Evolutionary conservation across 2,329 filamentous ascomycete species (phyloP).

Genomic region (Xylariaceae sp.): DNA sequence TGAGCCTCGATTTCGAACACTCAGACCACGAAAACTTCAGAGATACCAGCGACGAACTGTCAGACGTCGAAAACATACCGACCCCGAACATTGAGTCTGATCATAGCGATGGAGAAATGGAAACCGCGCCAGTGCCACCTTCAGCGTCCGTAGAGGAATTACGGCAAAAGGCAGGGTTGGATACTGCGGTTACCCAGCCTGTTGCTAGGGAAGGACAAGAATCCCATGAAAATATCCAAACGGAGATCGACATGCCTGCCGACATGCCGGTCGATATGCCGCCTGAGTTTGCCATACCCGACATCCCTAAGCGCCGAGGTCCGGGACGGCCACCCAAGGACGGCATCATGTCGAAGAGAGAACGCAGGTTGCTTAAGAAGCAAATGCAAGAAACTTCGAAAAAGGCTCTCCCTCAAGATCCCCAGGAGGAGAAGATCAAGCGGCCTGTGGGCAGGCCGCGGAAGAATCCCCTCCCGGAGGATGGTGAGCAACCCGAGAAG

Average conservation of each 20-base stretch:
- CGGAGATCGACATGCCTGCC: slow-evolving; percentile 11
- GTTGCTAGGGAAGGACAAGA: slow-evolving; percentile 8
- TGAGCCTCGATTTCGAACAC: slow-evolving; percentile 69
- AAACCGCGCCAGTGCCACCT: background rate
- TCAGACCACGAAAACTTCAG: slow-evolving; percentile 52
- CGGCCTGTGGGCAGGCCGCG: slow-evolving; percentile 60
- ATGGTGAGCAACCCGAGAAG: slow-evolving; percentile 55
- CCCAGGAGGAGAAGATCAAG: slow-evolving; percentile 49
- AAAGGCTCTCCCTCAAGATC: slow-evolving; percentile 46
- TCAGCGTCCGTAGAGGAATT: background rate
- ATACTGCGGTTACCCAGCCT: slow-evolving; percentile 4
- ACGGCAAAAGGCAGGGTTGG: background rate
- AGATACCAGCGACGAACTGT: slow-evolving; percentile 51
- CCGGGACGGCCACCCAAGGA: slow-evolving; percentile 80
- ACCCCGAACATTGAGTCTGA: slow-evolving; percentile 34
- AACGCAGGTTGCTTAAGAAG: slow-evolving; percentile 61
- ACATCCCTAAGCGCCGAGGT: slow-evolving; percentile 62
- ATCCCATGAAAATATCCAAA: slow-evolving; percentile 6
- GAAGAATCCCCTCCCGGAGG: slow-evolving; percentile 57
- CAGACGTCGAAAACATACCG: slow-evolving; percentile 40
- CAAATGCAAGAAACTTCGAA: slow-evolving; percentile 47
- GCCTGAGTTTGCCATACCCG: slow-evolving; percentile 35
- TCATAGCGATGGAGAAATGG: slow-evolving; percentile 28
- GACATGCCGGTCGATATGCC: slow-evolving; percentile 19
- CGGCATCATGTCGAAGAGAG: slow-evolving; percentile 75